These are phyloP conservation scores for Sporopachydermia lactativora DNA, from an alignment of 805 yeast genomes.

Conservation along the genomic window DNA sequence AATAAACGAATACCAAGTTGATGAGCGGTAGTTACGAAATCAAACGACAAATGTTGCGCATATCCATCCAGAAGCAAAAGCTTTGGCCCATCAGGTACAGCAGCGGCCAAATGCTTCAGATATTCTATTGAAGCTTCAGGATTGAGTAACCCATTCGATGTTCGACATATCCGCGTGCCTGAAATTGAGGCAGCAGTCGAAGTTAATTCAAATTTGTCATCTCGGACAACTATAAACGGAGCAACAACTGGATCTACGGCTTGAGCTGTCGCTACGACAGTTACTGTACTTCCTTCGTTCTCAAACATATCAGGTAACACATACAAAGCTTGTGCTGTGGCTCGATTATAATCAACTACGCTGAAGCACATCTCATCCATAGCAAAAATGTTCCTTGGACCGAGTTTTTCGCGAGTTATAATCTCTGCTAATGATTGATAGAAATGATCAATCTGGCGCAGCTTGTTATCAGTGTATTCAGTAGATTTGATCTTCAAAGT, in stretches of 20 bases:
- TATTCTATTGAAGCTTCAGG: neutral
- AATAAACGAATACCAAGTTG: neutral
- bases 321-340: too few species aligned
- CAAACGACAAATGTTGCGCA: neutral
- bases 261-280: neutral
- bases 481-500: neutral
- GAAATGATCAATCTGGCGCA: conserved; percentile 1
- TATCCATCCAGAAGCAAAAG: neutral
- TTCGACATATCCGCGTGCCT: too few species aligned
- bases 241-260: neutral
- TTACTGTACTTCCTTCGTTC: neutral
- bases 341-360: too few species aligned
- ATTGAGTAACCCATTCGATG: too few species aligned
- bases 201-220: too few species aligned
- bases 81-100: neutral
- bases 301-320: neutral
- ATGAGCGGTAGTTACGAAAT: neutral
- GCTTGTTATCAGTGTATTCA: neutral
- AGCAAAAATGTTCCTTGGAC: neutral
- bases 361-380: neutral
- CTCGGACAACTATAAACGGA: neutral
- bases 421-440: neutral
- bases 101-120: neutral
- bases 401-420: neutral
- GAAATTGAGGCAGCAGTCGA: neutral